Evolutionary conservation across 352 stramenopile species (phyloP), one percentile per base, ranked within the genome.

Genomic region (Thraustotheca clavata): DNA sequence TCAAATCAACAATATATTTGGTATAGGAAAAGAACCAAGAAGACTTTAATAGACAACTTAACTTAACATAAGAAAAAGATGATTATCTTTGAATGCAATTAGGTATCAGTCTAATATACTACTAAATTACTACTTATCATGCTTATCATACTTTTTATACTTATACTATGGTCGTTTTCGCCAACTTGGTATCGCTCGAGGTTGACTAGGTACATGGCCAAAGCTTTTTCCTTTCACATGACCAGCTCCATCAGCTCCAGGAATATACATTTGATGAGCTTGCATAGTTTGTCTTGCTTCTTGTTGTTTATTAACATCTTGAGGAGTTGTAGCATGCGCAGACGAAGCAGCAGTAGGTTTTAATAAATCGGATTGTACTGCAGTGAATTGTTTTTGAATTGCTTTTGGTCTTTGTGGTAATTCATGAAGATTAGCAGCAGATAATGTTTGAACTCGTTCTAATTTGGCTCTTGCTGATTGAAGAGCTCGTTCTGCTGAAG

Each of bases 221-320:
- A 65, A 65, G 22, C 57, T 54, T 27, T 36, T 18, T 18, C 57
- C 57, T 55, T 65, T 65, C 4, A 65, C 57, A 43, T 65, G 57
- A 7, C 26, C 20, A 3, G 57, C 57, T 4, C 57, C 40, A 11
- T 43, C 36, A 14, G 11, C 38, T 4, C 57, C 57, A 11, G 57
- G 38, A 18, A 65, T 43, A 27, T 55, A 50, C 8, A 16, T 33
- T n/a, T 16, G 35, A 26, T 65, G 57, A 46, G 57, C 57, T 12
- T n/a, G 41, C 2, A 7, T 4, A 9, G 57, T 33, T 3, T 7
- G 20, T 18, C 57, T 40, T 18, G 57, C 38, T 16, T 40, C 39
- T n/a, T 27, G 32, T 26, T 39, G 12, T 11, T 52, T 20, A 11
- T 38, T 18, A 1, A 65, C 26, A n/a, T 65, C 36, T 9, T 65